Conservation (phyloP, 352 stramenopile genomes). For the Pythium rhizo-oryzae region DNA sequence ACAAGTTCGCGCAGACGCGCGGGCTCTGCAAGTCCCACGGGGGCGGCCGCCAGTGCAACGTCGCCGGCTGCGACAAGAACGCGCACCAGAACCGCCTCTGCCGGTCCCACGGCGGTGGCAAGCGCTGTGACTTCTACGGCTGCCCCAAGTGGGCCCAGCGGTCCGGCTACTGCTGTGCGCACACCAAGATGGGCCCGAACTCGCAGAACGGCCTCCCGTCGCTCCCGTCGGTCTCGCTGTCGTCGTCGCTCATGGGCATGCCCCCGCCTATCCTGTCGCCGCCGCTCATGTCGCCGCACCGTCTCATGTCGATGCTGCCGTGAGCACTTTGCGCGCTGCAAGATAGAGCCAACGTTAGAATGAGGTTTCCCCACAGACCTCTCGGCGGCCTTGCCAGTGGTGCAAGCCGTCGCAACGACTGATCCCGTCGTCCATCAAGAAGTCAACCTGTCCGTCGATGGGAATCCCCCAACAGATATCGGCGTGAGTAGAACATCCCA, state of each 20-base stretch:
- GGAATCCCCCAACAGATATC: neutral
- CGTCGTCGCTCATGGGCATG: slow-evolving; percentile 24
- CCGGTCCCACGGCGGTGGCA: slow-evolving; percentile 80
- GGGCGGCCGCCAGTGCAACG: slow-evolving; percentile 74
- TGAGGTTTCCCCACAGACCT: neutral
- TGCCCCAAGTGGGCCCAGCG: slow-evolving; percentile 87
- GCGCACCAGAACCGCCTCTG: slow-evolving; percentile 85
- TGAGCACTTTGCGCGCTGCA: slow-evolving; percentile 33
- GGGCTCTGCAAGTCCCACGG: slow-evolving; percentile 88
- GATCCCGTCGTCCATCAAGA: neutral
- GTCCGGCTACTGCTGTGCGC: slow-evolving; percentile 82
- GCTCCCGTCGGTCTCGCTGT: slow-evolving; percentile 30
- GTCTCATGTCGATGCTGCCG: slow-evolving; percentile 61
- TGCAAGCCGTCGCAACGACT: neutral
- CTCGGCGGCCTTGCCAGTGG: neutral
- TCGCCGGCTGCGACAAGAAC: slow-evolving; percentile 83
- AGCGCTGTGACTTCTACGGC: slow-evolving; percentile 75
- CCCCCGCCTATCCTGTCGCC: slow-evolving; percentile 42
- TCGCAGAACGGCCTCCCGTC: slow-evolving; percentile 15
- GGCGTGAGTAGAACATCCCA: slow-evolving; percentile 1
- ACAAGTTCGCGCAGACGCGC: slow-evolving; percentile 83
- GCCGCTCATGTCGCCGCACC: slow-evolving; percentile 63
- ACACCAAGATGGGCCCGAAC: slow-evolving; percentile 62
- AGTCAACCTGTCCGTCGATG: neutral
- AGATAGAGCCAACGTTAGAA: slow-evolving; percentile 20